Evolutionary conservation across 208 protist genomes (phyloP), one percentile per base, ranked within the genome.

Genomic region (Acanthamoeba healyi): DNA sequence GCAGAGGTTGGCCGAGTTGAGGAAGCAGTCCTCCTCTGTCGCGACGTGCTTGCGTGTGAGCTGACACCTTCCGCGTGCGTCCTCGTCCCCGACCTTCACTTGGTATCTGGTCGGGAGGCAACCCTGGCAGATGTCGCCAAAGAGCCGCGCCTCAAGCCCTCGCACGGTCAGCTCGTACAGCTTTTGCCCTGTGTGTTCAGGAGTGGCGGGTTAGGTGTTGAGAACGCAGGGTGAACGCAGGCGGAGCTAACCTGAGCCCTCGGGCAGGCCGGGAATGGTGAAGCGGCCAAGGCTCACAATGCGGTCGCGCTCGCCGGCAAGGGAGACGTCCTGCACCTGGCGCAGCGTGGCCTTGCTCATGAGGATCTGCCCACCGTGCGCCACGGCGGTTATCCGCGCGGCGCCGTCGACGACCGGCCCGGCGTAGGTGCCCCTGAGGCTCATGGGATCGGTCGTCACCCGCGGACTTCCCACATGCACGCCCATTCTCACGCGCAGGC

Each of bases 401-500:
- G 54, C 56, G 19, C 5, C 1, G 36, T 90, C 36, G 10, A 90
- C 84, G 15, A 44, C 24, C 49, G 46, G 46, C 4, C 84, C 84
- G 32, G 36, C 19, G 84, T 90, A 90, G 10, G 3, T 24, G 32
- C 12, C n/a, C 26, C 84, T 14, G 34, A 22, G 46, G 19, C 54
- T 90, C 84, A 26, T n/a, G 1, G 34, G 46, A 12, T 90, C 84
- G 49, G 9, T 3, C 67, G 38, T n/a, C 29, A 40, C 34, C 26
- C 38, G 84, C 15, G 84, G 54, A 7, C n/a, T 36, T 6, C 84
- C 84, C 0, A 29, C 22, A n/a, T 42, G 0, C 9, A 70, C 38
- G 1, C 84, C 84, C 84, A 90, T 90, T 3, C 84, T n/a, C n/a
- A 90, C 84, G 36, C 84, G 84, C n/a, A 70, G 84, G 29, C 84